phyloP scores from a whole-genome alignment of 176 grass and related monocot genomes.

The Paspalum vaginatum region DNA sequence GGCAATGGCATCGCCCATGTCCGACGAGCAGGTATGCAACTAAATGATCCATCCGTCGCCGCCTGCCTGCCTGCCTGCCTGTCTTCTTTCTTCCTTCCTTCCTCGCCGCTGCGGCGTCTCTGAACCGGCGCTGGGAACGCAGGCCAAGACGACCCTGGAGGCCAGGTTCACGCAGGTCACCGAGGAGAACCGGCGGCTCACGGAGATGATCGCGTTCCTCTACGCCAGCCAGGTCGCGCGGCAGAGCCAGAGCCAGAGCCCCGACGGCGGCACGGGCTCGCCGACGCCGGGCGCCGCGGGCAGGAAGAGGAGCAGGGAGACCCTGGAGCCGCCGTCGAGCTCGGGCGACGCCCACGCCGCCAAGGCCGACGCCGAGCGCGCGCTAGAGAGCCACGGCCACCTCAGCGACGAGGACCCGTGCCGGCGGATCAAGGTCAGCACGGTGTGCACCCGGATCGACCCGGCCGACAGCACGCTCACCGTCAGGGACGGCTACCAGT shows the following conservation, averaged over 20 bases:
- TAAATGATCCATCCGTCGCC: not conserved
- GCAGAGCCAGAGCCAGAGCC: too few species aligned
- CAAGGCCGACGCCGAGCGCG: not conserved
- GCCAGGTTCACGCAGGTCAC: conserved; percentile 57
- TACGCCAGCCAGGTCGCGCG: conserved; percentile 25
- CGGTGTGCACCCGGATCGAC: conserved; percentile 56
- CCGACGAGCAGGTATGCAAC: conserved; percentile 42
- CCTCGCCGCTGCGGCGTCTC: not conserved
- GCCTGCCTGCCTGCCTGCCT: not conserved
- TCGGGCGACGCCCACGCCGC: conserved; percentile 6
- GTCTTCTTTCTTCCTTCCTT: too few species aligned
- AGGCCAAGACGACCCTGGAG: conserved; percentile 45
- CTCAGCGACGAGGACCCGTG: conserved; percentile 38
- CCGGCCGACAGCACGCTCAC: conserved; percentile 62
- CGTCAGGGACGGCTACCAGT: conserved; percentile 89
- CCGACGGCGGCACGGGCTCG: not conserved
- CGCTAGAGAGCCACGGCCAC: conserved; percentile 17
- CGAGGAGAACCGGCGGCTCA: conserved; percentile 73
- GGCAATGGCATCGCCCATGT: not conserved
- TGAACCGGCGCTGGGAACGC: not conserved
- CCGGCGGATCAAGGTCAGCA: conserved; percentile 52
- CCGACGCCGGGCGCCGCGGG: not conserved
- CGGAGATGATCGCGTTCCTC: conserved; percentile 49
- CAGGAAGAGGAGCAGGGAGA: conserved; percentile 59
- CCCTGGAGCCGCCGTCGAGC: conserved; percentile 21